phyloP scores from a whole-genome alignment of 345 rosid species.

The Bruguiera sexangula region DNA sequence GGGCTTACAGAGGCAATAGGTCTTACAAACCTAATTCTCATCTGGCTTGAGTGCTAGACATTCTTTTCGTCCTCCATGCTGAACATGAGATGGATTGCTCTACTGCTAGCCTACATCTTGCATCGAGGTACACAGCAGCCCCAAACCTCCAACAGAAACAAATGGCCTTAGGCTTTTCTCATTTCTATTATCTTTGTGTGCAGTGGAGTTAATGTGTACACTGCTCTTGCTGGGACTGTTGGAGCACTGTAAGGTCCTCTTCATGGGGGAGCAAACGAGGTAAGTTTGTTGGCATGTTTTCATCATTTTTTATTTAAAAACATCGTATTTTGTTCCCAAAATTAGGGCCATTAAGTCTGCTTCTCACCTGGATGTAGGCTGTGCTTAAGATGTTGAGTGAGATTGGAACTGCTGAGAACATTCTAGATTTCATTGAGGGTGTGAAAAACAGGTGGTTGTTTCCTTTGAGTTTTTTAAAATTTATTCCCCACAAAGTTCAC shows the following conservation, averaged over 20 bases:
- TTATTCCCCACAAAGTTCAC: background rate
- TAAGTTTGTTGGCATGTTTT: constrained; percentile 20
- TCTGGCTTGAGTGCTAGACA: constrained; percentile 80
- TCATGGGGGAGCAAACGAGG: constrained; percentile 99
- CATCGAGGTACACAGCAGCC: constrained; percentile 60
- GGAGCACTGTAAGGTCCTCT: constrained; percentile 98
- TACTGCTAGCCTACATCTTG: constrained; percentile 95
- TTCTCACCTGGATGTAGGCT: constrained; percentile 46
- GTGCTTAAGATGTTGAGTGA: constrained; percentile 96
- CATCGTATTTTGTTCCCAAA: too few relatives aligned
- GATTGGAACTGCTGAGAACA: constrained; percentile 84
- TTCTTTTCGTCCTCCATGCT: constrained; percentile 90
- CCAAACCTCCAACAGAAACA: constrained; percentile 11
- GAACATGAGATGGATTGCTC: constrained; percentile 99
- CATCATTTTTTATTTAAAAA: background rate
- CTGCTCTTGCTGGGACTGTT: constrained; percentile 93
- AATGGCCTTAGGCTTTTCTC: constrained; percentile 3
- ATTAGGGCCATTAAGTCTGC: background rate
- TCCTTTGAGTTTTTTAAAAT: background rate
- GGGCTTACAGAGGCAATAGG: constrained; percentile 67
- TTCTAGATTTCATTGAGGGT: constrained; percentile 89
- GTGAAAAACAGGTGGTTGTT: constrained; percentile 77
- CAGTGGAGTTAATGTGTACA: constrained; percentile 92
- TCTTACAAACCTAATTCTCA: constrained; percentile 88
- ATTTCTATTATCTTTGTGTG: constrained; percentile 15